Conservation (phyloP, 2,329 filamentous ascomycete species). For the Hypoxylon sp. region DNA sequence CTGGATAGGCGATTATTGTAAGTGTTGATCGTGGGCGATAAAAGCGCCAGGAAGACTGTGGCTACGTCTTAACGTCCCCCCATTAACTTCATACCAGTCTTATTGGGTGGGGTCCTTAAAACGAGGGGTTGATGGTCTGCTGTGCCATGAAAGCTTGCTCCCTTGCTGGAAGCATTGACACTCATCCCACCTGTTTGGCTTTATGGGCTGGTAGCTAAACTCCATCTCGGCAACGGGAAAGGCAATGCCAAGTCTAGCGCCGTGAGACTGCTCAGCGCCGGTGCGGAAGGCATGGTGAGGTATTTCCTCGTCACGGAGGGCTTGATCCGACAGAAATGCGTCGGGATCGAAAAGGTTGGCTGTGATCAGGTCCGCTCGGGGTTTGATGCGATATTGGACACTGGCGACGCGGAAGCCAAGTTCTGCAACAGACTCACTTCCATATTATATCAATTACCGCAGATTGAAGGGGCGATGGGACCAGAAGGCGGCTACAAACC, state of each 20-base stretch:
- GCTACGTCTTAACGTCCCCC: conserved; percentile 53
- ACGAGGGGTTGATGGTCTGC: conserved; percentile 63
- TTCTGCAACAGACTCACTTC: conserved; percentile 72
- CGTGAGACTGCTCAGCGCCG: conserved; percentile 65
- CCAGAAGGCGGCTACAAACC: conserved; percentile 59
- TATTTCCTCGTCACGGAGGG: conserved; percentile 69
- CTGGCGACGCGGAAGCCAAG: conserved; percentile 66
- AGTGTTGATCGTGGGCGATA: conserved; percentile 28
- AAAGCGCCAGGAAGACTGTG: conserved; percentile 17
- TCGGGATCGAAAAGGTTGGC: conserved; percentile 67
- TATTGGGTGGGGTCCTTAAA: conserved; percentile 64
- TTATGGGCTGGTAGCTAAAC: conserved; percentile 21
- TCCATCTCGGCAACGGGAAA: conserved; percentile 39
- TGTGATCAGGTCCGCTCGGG: conserved; percentile 69
- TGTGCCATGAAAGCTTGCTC: conserved; percentile 53
- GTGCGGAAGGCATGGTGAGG: conserved; percentile 73
- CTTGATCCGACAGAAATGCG: conserved; percentile 63
- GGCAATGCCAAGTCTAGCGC: conserved; percentile 63
- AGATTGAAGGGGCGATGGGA: conserved; percentile 65
- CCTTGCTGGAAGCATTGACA: conserved; percentile 54
- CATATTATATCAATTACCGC: conserved; percentile 72
- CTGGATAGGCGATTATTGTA: conserved; percentile 19
- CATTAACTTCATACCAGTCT: conserved; percentile 64
- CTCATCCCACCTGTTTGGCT: conserved; percentile 22
- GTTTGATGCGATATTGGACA: conserved; percentile 71